Percentiles rank a stretch among this genome's conserved stretches.
Conservation (phyloP, 192 early-diverging fungal species). For the Spizellomyces sp. region DNA sequence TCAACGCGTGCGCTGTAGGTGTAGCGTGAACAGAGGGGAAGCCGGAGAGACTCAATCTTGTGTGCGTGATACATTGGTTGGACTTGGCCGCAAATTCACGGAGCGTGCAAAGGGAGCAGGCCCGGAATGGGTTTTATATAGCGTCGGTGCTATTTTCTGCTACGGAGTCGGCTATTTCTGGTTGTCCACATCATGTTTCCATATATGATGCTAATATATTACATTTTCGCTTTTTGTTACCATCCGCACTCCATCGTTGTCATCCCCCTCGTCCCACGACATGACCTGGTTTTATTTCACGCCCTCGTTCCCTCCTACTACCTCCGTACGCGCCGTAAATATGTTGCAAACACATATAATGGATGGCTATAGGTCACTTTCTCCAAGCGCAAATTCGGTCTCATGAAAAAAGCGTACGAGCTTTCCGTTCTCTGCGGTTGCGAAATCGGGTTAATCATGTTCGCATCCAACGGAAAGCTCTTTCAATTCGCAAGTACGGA, state of each 20-base stretch:
- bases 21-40: too few relatives aligned
- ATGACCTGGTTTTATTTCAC: too few relatives aligned
- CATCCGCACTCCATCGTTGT: too few relatives aligned
- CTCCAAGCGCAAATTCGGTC: slow-evolving; percentile 88
- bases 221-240: too few relatives aligned
- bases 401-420: slow-evolving; percentile 98
- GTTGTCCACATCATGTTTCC: background rate
- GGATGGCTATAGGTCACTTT: slow-evolving; percentile 74
- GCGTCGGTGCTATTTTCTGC: background rate
- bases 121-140: slow-evolving; percentile 1
- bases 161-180: background rate
- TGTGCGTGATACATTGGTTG: too few relatives aligned
- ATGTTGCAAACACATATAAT: background rate
- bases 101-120: background rate
- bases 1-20: background rate
- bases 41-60: too few relatives aligned
- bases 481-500: slow-evolving; percentile 92
- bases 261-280: too few relatives aligned
- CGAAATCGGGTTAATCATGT: slow-evolving; percentile 94
- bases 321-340: too few relatives aligned
- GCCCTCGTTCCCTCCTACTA: too few relatives aligned
- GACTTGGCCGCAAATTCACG: too few relatives aligned
- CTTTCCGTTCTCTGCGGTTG: slow-evolving; percentile 92
- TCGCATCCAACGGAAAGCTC: slow-evolving; percentile 90
- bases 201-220: too few relatives aligned